These are phyloP conservation scores for Chlorella ohadii DNA, from an alignment of 139 green algal genomes.

Conservation along the genomic window DNA sequence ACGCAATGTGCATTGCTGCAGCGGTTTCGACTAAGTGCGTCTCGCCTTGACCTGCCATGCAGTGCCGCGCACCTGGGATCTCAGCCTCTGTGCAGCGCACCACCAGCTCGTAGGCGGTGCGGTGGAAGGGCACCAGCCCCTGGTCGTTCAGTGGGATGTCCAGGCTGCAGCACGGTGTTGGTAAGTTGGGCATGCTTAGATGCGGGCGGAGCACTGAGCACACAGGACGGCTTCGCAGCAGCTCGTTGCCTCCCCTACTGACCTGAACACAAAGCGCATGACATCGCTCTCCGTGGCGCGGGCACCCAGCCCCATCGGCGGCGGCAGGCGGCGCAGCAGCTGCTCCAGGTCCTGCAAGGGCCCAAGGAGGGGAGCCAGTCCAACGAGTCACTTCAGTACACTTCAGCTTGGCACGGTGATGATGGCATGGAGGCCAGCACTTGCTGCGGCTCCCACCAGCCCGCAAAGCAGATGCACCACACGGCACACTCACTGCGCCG, in stretches of 20 bases:
- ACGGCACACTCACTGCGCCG: too few species aligned
- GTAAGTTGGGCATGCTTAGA: not conserved
- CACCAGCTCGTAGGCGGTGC: constrained; percentile 77
- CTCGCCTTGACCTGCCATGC: too few species aligned
- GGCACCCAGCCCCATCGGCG: constrained; percentile 74
- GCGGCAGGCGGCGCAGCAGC: constrained; percentile 68
- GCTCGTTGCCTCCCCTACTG: too few species aligned
- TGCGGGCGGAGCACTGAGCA: not conserved
- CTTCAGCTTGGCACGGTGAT: too few species aligned
- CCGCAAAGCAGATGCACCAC: too few species aligned
- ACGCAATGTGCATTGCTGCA: too few species aligned
- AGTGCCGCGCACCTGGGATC: constrained; percentile 56
- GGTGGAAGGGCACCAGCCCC: constrained; percentile 72
- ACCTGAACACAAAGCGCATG: constrained; percentile 67
- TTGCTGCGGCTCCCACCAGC: too few species aligned
- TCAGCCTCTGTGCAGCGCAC: constrained; percentile 63
- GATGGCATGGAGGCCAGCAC: too few species aligned
- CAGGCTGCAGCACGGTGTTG: constrained; percentile 35
- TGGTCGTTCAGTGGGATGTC: constrained; percentile 79
- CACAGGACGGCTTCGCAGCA: not conserved
- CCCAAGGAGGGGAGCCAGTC: too few species aligned
- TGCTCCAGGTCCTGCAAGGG: constrained; percentile 67
- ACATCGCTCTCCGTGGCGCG: constrained; percentile 73
- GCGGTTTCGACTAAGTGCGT: too few species aligned
- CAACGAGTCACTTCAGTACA: too few species aligned